A percentile compares a stretch with the other conserved stretches of the same genome.
Conservation (phyloP, 306 rosid genomes). For the Prunus salicina region DNA sequence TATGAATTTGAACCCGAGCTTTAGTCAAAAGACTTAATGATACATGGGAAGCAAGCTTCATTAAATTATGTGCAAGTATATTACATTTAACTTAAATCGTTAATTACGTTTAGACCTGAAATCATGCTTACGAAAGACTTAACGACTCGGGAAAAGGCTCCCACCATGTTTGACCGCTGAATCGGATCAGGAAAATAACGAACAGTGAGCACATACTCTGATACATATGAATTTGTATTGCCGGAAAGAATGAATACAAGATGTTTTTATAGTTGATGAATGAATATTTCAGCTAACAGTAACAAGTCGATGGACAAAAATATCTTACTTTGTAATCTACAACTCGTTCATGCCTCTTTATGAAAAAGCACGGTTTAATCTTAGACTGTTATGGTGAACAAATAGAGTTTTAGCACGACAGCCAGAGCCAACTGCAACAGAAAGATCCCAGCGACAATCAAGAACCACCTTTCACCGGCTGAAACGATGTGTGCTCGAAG, state of each 20-base stretch:
- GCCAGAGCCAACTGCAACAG: constrained; percentile 89
- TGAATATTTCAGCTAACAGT: constrained; percentile 33
- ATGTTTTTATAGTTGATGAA: constrained; percentile 16
- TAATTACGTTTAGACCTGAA: too few species aligned
- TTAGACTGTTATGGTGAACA: constrained; percentile 77
- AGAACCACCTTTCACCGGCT: constrained; percentile 90
- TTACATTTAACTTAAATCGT: too few species aligned
- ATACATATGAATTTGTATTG: constrained; percentile 37
- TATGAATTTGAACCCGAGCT: too few species aligned
- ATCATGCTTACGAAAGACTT: too few species aligned
- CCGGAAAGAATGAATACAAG: constrained; percentile 43
- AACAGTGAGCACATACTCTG: neutral
- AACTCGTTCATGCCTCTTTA: constrained; percentile 19
- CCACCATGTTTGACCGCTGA: neutral
- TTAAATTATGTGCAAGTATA: too few species aligned
- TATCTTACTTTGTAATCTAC: constrained; percentile 36
- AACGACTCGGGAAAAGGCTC: too few species aligned
- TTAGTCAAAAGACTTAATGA: too few species aligned
- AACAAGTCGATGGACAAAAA: constrained; percentile 29
- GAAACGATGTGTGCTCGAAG: constrained; percentile 87
- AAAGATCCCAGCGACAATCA: constrained; percentile 88
- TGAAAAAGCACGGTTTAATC: constrained; percentile 17
- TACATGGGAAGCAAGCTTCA: too few species aligned
- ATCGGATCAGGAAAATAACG: neutral
- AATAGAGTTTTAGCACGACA: constrained; percentile 68